Conservation (phyloP, 2,329 filamentous ascomycete species). For the Simplicillium aogashimaense region DNA sequence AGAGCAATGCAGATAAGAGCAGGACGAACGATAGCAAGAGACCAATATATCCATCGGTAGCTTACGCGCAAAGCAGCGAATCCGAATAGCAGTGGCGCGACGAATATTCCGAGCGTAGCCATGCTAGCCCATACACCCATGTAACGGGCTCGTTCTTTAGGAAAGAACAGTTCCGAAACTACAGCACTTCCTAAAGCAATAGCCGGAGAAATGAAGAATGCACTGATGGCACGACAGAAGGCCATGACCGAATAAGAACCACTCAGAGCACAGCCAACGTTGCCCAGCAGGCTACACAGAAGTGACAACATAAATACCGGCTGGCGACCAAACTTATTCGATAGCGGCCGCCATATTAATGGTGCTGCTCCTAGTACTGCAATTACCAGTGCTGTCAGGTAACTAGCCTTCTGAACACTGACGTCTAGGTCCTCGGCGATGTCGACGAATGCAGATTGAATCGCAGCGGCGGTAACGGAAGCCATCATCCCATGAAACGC, state of each 20-base stretch:
- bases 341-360: conserved; percentile 46
- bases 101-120: conserved; percentile 11
- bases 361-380: conserved; percentile 10
- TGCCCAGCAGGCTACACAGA: conserved; percentile 33
- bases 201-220: conserved; percentile 45
- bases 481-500: conserved; percentile 48
- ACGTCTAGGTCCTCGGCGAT: conserved; percentile 40
- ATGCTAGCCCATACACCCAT: too few relatives aligned
- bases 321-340: conserved; percentile 41
- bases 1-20: too few relatives aligned
- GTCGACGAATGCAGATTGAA: conserved; percentile 42
- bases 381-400: conserved; percentile 27
- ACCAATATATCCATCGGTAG: conserved; percentile 50
- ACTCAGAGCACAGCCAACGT: conserved; percentile 40
- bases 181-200: too few relatives aligned
- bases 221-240: conserved; percentile 35
- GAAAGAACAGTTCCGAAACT: too few relatives aligned
- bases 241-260: conserved; percentile 36
- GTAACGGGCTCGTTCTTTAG: too few relatives aligned
- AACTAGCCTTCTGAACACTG: conserved; percentile 36
- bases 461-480: conserved; percentile 42
- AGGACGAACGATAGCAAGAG: conserved; percentile 43
- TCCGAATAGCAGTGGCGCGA: conserved; percentile 25
- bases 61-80: conserved; percentile 39
- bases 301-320: conserved; percentile 41